A percentile compares a stretch with the other conserved stretches of the same genome.
phyloP scores from a whole-genome alignment of 2,329 filamentous ascomycete species.

The Annulohypoxylon truncatum region DNA sequence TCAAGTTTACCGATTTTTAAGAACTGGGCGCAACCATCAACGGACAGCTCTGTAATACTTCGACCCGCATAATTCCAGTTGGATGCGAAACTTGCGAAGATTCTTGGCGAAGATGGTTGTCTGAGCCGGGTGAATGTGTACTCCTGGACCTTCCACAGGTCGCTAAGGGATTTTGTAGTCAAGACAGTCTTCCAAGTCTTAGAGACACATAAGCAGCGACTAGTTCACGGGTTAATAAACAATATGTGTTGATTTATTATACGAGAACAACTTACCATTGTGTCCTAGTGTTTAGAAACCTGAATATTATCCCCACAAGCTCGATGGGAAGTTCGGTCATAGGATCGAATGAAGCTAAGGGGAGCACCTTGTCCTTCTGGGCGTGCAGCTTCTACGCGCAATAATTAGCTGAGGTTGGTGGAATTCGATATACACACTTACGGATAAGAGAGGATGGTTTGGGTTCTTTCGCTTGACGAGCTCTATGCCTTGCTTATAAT shows the following conservation, averaged over 20 bases:
- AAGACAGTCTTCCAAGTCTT: conserved; percentile 44
- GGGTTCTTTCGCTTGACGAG: conserved; percentile 44
- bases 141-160: conserved; percentile 43
- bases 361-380: conserved; percentile 38
- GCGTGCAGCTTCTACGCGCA: conserved; percentile 32
- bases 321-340: conserved; percentile 44
- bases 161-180: conserved; percentile 21
- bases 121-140: conserved; percentile 13
- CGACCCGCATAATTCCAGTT: conserved; percentile 24
- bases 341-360: conserved; percentile 39
- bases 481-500: conserved; percentile 44
- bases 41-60: conserved; percentile 33
- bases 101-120: not conserved
- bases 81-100: conserved; percentile 2
- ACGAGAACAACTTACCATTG: conserved; percentile 38
- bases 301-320: conserved; percentile 44
- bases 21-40: conserved; percentile 32
- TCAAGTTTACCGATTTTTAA: conserved; percentile 19
- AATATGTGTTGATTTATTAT: not conserved
- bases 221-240: conserved; percentile 16
- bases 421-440: conserved; percentile 24
- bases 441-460: conserved; percentile 39
- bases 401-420: conserved; percentile 1
- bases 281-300: conserved; percentile 38
- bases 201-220: conserved; percentile 45